Base-by-base conservation (phyloP, 768 basidiomycete genomes). In the Neoboletus subvelutipes region DNA sequence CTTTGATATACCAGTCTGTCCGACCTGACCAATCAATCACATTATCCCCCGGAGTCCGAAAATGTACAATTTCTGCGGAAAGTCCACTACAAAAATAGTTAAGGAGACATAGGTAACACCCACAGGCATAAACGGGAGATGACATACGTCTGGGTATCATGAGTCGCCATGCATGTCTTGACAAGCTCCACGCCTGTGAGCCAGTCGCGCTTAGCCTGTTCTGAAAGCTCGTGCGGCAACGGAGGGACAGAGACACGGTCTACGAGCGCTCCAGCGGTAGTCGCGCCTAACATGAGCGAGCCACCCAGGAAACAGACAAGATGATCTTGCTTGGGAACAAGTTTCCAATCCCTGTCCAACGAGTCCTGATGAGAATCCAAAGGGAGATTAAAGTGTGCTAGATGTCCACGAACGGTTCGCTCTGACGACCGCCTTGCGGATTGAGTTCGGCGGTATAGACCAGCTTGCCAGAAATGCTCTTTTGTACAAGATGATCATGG, bases 241-340 rank as follows among this genome's bases (percentile, higher is more conserved):
- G 92, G 91, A 13, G 91, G 91, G 33, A 90, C 70, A 11, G 87
- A 88, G 7, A 88, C 83, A 4, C 72, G 75, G 11, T 78, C 68
- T 4, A 71, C 73, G 18, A 78, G 57, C 0, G 87, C 80, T 50
- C 88, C 87, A 3, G 84, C 75, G 2, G 77, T 82, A 3, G 89
- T 90, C 15, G 92, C 90, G 13, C 95, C 94, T 3, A 98, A 82
- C 80, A 98, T 85, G 54, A 98, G 82, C 1, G 91, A 91, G 4
- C 94, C 95, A 20, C 88, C 93, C 34, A 98, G 76, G 83, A 97
- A 98, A 74, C 95, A 98, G 4, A 91, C 94, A 34, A 98, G 83
- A 69, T 97, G 95, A 68, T 98, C 95, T 76, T 98, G 95, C 69
- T 97, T 96, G 11, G 90, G 90, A 11, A 79, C 79, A 28, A 90